A percentile compares a stretch with the other conserved stretches of the same genome.
phyloP scores from a whole-genome alignment of 441 rosid genomes.

The Manihot esculenta region DNA sequence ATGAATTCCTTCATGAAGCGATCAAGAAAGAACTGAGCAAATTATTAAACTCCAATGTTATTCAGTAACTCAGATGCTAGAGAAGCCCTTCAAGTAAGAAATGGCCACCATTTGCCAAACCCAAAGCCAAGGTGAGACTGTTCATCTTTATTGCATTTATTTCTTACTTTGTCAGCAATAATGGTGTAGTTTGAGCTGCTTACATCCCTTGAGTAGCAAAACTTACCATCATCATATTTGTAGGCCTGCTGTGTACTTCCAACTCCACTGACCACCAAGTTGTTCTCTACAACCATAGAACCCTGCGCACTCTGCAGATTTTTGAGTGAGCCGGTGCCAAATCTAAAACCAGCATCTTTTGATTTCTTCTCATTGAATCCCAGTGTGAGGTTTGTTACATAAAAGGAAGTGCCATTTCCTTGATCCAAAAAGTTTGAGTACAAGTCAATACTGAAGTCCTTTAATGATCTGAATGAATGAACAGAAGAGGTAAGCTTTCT shows the following conservation, averaged over 20 bases:
- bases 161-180: conserved; percentile 45
- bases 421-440: conserved; percentile 32
- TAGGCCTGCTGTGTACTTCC: conserved; percentile 68
- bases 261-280: conserved; percentile 46
- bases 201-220: conserved; percentile 73
- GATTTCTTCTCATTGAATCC: conserved; percentile 56
- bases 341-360: conserved; percentile 24
- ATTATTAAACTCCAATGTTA: conserved; percentile 7
- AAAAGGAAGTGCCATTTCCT: conserved; percentile 35
- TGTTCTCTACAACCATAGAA: conserved; percentile 49
- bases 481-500: conserved; percentile 27
- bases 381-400: conserved; percentile 43
- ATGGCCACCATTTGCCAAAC: conserved; percentile 11
- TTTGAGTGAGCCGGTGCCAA: conserved; percentile 31
- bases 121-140: conserved; percentile 8
- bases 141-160: conserved; percentile 32
- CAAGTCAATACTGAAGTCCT: conserved; percentile 42
- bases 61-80: conserved; percentile 23
- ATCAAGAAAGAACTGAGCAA: neutral
- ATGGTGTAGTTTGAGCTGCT: conserved; percentile 82
- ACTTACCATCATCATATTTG: conserved; percentile 38
- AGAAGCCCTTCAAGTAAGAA: conserved; percentile 17
- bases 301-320: conserved; percentile 63
- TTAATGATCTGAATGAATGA: conserved; percentile 34
- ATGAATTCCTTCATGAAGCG: neutral